Conservation (phyloP, 495 filamentous ascomycete species). For the Aspergillus avenaceus region DNA sequence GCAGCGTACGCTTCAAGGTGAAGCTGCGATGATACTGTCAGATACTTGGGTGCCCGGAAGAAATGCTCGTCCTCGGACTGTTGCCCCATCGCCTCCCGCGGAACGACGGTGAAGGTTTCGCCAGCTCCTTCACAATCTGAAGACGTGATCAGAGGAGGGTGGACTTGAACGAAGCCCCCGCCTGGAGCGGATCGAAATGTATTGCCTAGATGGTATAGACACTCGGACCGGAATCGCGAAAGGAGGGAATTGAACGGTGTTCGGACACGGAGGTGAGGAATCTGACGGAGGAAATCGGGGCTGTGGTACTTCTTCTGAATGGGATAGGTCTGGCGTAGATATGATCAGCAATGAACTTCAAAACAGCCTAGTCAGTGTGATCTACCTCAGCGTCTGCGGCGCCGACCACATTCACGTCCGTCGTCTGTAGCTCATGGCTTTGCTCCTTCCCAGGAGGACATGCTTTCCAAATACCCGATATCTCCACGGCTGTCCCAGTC, state of each 20-base stretch:
- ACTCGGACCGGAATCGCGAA: slow-evolving; percentile 82
- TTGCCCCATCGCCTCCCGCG: slow-evolving; percentile 29
- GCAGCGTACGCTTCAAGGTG: slow-evolving; percentile 92
- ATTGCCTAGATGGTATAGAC: slow-evolving; percentile 65
- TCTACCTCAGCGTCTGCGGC: slow-evolving; percentile 72
- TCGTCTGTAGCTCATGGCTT: slow-evolving; percentile 73
- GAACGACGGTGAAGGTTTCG: slow-evolving; percentile 79
- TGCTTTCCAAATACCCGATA: slow-evolving; percentile 74
- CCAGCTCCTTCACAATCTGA: slow-evolving; percentile 97
- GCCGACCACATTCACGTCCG: slow-evolving; percentile 65
- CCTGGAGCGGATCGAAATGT: slow-evolving; percentile 58
- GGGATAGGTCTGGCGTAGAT: slow-evolving; percentile 64
- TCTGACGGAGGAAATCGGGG: slow-evolving; percentile 78
- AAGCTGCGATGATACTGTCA: slow-evolving; percentile 92
- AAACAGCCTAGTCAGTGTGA: neutral
- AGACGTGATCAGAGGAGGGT: slow-evolving; percentile 91
- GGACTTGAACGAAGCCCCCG: slow-evolving; percentile 75
- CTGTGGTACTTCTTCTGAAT: slow-evolving; percentile 94
- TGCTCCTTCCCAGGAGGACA: slow-evolving; percentile 67
- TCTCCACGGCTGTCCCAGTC: slow-evolving; percentile 72
- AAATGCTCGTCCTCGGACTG: slow-evolving; percentile 48
- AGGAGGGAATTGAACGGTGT: slow-evolving; percentile 76
- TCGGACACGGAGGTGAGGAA: slow-evolving; percentile 85
- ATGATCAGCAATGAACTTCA: too few relatives aligned
- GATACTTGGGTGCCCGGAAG: slow-evolving; percentile 87